Base-by-base conservation (phyloP, 2,329 filamentous ascomycete genomes). In the Fusarium humuli region DNA sequence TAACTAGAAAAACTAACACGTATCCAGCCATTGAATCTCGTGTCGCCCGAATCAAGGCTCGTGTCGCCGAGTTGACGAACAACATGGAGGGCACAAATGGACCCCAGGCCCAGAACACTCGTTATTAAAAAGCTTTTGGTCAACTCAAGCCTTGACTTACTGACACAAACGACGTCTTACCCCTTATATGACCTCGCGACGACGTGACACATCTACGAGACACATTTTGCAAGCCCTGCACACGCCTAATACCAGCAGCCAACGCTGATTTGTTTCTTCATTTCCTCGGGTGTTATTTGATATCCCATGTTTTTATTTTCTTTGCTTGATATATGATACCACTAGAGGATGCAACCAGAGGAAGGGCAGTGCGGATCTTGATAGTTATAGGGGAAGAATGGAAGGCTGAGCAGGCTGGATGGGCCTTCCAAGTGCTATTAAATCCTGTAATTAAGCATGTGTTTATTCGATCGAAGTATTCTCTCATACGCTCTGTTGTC, bases 11-110 rank as follows among this genome's bases (percentile, higher is more conserved):
- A 14, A 55, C 78, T 80, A 47, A 81, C 66, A 32, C 3, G 52
- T 45, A 44, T 14, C 57, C n/a, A 97, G 94, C 94, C 37, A 98
- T 98, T 76, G 96, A 99, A 81, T 94, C 94, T 50, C 93, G 96
- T 72, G 96, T 98, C 64, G 96, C 96, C 50, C 92, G 96, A 69
- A 99, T 99, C 87, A 98, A 98, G 83, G 96, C 96, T 65, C 91
- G 96, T 67, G 96, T 99, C 62, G 96, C 96, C 55, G 94, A 98
- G 80, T 83, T 99, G 74, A 99, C 96, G 3, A 92, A 92, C 74
- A 93, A 92, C 80, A 93, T 93, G 87, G 92, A 95, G 76, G 84
- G 81, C 45, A 79, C 79, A 34, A 77, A 75, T 42, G 79, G 77
- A 9, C 83, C 86, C 27, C 73, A 77, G 23, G 53, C 71, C 34